phyloP scores from a whole-genome alignment of 805 yeast species.

The Cyberlindnera japonica region DNA sequence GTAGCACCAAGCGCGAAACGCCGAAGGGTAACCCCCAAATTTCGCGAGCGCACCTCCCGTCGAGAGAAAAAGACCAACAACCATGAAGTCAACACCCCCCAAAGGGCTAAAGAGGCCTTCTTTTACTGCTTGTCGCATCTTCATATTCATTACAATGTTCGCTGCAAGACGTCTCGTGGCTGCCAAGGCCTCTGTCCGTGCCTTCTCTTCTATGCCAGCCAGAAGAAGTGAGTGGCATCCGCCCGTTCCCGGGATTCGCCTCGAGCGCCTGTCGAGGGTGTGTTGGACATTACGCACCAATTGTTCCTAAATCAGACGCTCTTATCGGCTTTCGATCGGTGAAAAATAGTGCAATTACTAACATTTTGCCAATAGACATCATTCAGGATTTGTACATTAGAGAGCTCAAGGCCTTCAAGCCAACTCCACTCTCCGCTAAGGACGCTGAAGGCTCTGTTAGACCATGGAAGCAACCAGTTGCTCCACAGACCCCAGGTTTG shows the following conservation, averaged over 20 bases:
- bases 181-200: slow-evolving; percentile 30
- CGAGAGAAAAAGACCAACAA: slow-evolving; percentile 2
- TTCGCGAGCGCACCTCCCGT: not conserved
- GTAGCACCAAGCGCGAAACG: too few relatives aligned
- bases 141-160: slow-evolving; percentile 18
- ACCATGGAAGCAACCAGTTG: slow-evolving; percentile 77
- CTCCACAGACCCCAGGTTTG: slow-evolving; percentile 69
- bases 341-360: not conserved
- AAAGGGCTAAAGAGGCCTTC: not conserved
- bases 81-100: slow-evolving; percentile 1
- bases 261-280: too few relatives aligned
- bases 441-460: slow-evolving; percentile 78
- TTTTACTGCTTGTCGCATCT: not conserved
- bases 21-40: too few relatives aligned
- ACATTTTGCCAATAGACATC: slow-evolving; percentile 37
- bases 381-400: slow-evolving; percentile 81
- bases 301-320: not conserved
- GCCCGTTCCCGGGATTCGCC: not conserved
- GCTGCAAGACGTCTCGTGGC: slow-evolving; percentile 24
- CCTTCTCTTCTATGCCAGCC: slow-evolving; percentile 34
- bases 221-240: slow-evolving; percentile 27
- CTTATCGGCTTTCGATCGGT: not conserved
- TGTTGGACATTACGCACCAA: too few relatives aligned
- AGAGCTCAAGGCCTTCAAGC: slow-evolving; percentile 87
- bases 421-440: slow-evolving; percentile 65